Conservation (phyloP, 768 basidiomycete species). For the Naematelia aurantialba region DNA sequence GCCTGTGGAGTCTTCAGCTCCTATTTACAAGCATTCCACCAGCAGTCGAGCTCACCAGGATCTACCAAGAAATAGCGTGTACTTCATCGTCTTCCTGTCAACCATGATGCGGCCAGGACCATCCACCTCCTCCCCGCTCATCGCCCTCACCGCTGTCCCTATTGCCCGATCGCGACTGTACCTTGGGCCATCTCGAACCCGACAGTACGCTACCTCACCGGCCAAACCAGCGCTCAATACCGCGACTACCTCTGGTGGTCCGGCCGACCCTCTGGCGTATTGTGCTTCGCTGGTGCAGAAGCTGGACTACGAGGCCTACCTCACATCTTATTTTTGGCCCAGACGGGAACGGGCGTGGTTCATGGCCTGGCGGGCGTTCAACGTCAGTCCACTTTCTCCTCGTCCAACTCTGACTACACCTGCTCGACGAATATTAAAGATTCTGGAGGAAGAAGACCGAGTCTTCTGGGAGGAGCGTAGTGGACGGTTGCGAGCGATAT, state of each 20-base stretch:
- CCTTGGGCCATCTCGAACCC: no score
- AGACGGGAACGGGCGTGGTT: slow-evolving; percentile 40
- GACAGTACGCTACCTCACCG: neutral
- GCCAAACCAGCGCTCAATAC: slow-evolving; percentile 18
- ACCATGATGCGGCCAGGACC: neutral
- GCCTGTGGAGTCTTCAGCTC: neutral
- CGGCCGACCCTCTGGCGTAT: slow-evolving; percentile 41
- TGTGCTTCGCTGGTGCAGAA: slow-evolving; percentile 42
- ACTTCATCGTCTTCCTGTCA: no score
- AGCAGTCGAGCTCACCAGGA: no score
- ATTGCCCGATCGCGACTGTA: neutral
- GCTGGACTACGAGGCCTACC: slow-evolving; percentile 48
- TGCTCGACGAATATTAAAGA: neutral
- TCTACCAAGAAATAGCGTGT: no score
- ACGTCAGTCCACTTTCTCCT: slow-evolving; percentile 31
- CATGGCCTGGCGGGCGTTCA: slow-evolving; percentile 48
- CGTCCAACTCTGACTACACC: neutral
- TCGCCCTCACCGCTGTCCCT: neutral
- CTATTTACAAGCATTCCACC: no score
- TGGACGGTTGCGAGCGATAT: no score
- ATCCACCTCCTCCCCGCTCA: neutral
- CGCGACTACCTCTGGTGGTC: slow-evolving; percentile 24
- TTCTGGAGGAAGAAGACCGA: no score
- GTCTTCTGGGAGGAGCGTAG: no score
- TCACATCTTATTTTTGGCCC: slow-evolving; percentile 46